These are phyloP conservation scores for Penstemon eatonii DNA, from an alignment of 257 asterid species.

Conservation along the genomic window DNA sequence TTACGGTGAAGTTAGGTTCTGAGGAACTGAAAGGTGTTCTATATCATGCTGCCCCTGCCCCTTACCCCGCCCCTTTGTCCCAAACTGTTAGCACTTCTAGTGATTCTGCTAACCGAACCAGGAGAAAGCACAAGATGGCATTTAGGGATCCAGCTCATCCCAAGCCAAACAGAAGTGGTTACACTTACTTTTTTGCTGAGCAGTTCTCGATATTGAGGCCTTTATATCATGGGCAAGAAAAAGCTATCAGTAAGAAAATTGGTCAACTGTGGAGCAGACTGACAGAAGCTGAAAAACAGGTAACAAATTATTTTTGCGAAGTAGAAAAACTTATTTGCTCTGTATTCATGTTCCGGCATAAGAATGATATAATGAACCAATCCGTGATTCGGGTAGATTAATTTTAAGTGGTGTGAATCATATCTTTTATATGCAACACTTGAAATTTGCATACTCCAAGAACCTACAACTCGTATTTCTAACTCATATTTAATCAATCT, in stretches of 20 bases:
- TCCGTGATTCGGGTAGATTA: neutral
- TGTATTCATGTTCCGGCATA: neutral
- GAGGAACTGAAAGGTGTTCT: slow-evolving; percentile 81
- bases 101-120: slow-evolving; percentile 36
- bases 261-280: slow-evolving; percentile 80
- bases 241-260: slow-evolving; percentile 74
- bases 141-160: slow-evolving; percentile 72
- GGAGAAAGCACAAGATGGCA: slow-evolving; percentile 55
- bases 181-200: slow-evolving; percentile 90
- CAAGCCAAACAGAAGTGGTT: slow-evolving; percentile 76
- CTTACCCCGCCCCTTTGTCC: slow-evolving; percentile 36
- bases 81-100: slow-evolving; percentile 35
- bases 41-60: slow-evolving; percentile 52
- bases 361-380: neutral
- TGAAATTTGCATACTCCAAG: neutral
- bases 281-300: slow-evolving; percentile 84
- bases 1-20: slow-evolving; percentile 65
- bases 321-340: slow-evolving; percentile 1
- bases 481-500: neutral
- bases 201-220: slow-evolving; percentile 75
- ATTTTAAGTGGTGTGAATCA: neutral
- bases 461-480: neutral
- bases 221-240: slow-evolving; percentile 81
- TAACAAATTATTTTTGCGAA: slow-evolving; percentile 20
- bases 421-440: neutral